These are phyloP conservation scores for Oryza punctata DNA, from an alignment of 176 grass and related monocot genomes.

Conservation along the genomic window DNA sequence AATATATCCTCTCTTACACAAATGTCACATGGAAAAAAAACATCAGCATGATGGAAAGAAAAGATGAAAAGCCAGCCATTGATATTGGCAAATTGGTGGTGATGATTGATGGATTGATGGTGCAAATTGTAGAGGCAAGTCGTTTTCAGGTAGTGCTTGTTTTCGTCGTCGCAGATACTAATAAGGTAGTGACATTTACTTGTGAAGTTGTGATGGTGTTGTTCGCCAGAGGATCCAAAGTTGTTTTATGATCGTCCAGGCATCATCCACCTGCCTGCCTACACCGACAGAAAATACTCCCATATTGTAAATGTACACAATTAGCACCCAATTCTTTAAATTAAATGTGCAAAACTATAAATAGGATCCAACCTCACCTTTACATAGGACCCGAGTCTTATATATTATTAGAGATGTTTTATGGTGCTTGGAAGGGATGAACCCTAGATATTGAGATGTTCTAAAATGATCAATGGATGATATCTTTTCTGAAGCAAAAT, in stretches of 20 bases:
- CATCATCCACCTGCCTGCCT: neutral
- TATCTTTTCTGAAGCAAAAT: neutral
- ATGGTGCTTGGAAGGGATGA: neutral
- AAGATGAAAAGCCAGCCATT: neutral
- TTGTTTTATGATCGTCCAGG: conserved; percentile 2
- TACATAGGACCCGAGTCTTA: neutral
- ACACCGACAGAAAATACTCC: neutral
- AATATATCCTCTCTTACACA: neutral
- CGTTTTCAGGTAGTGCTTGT: conserved; percentile 24
- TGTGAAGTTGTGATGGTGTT: neutral
- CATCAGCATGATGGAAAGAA: neutral
- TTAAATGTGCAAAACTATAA: neutral
- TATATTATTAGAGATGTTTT: neutral
- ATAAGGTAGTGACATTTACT: neutral
- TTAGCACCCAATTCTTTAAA: neutral
- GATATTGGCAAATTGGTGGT: neutral
- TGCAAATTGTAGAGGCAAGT: neutral
- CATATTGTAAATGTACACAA: neutral
- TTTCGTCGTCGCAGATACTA: neutral
- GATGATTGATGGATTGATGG: neutral
- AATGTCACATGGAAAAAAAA: conserved; percentile 25
- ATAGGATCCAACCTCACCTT: neutral
- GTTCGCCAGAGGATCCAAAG: conserved; percentile 30
- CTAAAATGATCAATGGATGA: neutral
- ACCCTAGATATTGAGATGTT: neutral